Percentiles rank a stretch among this genome's conserved stretches.
Conservation (phyloP, 2,329 filamentous ascomycete genomes). For the Didymella lethalis region DNA sequence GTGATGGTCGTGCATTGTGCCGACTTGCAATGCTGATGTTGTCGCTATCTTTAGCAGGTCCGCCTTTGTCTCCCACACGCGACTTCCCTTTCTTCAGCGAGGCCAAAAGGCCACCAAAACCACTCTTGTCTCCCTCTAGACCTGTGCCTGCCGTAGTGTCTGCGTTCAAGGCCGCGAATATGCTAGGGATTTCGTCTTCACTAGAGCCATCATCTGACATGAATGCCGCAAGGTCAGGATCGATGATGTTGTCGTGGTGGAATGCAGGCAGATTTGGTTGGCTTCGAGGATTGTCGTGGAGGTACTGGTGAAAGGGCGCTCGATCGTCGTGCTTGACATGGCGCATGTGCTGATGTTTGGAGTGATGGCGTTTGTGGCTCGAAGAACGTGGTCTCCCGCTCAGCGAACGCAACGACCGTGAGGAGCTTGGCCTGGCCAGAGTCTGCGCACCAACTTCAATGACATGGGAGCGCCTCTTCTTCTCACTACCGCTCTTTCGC, state of each 20-base stretch:
- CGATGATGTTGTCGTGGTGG: constrained; percentile 97
- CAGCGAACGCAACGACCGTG: constrained; percentile 82
- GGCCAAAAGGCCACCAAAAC: constrained; percentile 75
- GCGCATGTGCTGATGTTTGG: constrained; percentile 82
- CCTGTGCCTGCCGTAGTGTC: constrained; percentile 68
- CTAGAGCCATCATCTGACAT: constrained; percentile 95
- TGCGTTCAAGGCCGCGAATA: constrained; percentile 76
- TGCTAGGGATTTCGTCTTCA: constrained; percentile 88
- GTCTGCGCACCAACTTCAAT: constrained; percentile 82
- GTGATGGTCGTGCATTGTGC: constrained; percentile 68
- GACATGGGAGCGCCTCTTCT: constrained; percentile 84
- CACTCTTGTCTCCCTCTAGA: constrained; percentile 75
- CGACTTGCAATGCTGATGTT: constrained; percentile 70
- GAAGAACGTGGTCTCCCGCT: constrained; percentile 74
- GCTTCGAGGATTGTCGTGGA: constrained; percentile 70
- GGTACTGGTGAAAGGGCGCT: constrained; percentile 84
- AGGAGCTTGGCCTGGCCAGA: constrained; percentile 89
- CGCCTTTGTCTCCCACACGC: constrained; percentile 74
- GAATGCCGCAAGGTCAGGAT: constrained; percentile 92
- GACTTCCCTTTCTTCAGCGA: constrained; percentile 80
- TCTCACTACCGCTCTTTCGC: constrained; percentile 72
- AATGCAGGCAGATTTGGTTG: constrained; percentile 84
- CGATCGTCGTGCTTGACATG: constrained; percentile 82
- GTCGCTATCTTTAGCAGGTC: constrained; percentile 70
- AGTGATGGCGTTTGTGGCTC: constrained; percentile 85